Percentiles rank a stretch among this genome's conserved stretches.
Evolutionary conservation across 2,329 filamentous ascomycete genomes (phyloP).

Genomic region (Purpureocillium takamizusanense): DNA sequence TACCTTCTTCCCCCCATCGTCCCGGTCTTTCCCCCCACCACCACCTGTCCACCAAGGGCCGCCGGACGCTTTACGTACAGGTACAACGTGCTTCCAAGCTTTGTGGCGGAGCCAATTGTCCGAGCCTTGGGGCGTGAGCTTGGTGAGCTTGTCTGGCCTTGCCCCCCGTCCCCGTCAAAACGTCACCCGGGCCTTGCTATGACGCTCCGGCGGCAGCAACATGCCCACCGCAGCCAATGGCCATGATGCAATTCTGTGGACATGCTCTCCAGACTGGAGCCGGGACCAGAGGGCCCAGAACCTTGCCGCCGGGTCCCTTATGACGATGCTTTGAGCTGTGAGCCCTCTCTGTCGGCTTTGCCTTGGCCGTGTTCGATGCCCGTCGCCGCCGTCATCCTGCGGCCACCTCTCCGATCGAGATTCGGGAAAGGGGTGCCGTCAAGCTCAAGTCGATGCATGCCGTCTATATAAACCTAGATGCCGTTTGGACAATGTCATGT

Average conservation of each 20-base stretch:
- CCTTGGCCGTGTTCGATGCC: too few relatives aligned
- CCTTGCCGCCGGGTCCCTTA: neutral
- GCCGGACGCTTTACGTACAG: too few relatives aligned
- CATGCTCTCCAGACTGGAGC: too few relatives aligned
- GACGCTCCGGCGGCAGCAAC: neutral
- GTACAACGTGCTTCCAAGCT: too few relatives aligned
- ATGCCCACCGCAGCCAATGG: neutral
- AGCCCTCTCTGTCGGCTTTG: too few relatives aligned
- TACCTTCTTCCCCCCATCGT: too few relatives aligned
- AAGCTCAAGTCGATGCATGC: neutral
- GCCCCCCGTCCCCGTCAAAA: neutral
- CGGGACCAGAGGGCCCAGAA: neutral
- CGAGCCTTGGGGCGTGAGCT: constrained; percentile 1
- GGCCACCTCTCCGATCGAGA: neutral
- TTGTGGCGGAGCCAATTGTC: constrained; percentile 2
- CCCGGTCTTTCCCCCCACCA: too few relatives aligned
- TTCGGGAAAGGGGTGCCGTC: neutral
- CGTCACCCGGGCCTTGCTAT: constrained; percentile 2
- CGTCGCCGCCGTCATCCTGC: too few relatives aligned
- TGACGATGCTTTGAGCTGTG: neutral
- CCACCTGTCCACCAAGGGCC: too few relatives aligned
- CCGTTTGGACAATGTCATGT: neutral
- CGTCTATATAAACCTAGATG: neutral
- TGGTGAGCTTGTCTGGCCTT: neutral
- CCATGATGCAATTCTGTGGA: too few relatives aligned